Base-by-base conservation (phyloP, 768 basidiomycete species). In the Tremella mesenterica region DNA sequence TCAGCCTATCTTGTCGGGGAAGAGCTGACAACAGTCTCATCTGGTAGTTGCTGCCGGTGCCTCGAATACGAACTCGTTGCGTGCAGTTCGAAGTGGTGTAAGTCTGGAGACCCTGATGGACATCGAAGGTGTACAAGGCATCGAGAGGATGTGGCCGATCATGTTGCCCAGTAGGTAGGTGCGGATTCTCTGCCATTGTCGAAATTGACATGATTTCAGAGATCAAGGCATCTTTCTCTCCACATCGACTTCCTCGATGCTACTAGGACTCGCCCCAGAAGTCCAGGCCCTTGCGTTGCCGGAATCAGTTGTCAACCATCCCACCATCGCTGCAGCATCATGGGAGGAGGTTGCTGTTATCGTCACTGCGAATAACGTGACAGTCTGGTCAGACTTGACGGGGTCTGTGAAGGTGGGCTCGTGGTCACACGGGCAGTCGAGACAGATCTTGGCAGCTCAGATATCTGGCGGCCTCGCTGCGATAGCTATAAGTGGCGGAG, bases 41-140 rank as follows among this genome's bases (percentile, higher is more conserved):
- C 52, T 73, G 14, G 61, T 73, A 12, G 59, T 68, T 6, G 68
- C 69, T 10, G 69, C 69, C 9, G 71, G 71, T 1, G 61, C 67
- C 4, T 59, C 69, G 0, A 68, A 59, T 21, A 57, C 58, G 23
- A 71, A 69, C 31, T 68, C 69, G 18, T 43, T 73, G 13, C 20
- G 71, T 21, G 34, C 67, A 14, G 59, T 71, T 14, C 51, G 70
- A 38, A 73, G 71, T 45, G 71, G 71, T 14, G 67, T 70, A 2
- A 68, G 69, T 1, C 31, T 69, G 20, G 69, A 71, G 38, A 63
- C 65, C 21, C 36, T 58, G 2, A 26, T 60, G 0, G 47, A 18
- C 13, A 36, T 71, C 2, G 60, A 66, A 36, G 69, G 69, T 0
- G 25, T 73, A 9, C 46, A 59, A 3, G 67, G 59, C 30, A 52